Conservation (phyloP, 1,284 basidiomycete genomes). For the Cryptococcus deneoformans region DNA sequence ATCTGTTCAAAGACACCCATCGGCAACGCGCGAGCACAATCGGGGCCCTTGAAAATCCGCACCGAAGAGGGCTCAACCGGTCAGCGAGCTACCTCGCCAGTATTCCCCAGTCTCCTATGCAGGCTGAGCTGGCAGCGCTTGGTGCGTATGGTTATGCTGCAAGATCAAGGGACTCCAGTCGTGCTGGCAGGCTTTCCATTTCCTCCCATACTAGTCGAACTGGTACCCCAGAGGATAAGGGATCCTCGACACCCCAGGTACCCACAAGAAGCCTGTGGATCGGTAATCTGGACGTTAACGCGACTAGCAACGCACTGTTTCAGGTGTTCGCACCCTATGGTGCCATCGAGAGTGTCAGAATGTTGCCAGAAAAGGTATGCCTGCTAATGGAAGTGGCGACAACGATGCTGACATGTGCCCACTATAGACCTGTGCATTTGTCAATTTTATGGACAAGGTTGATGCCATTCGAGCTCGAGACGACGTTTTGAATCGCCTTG, state of each 20-base stretch:
- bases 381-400: neutral
- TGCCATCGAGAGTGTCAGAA: constrained; percentile 88
- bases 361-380: constrained; percentile 91
- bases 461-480: constrained; percentile 96
- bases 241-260: constrained; percentile 59
- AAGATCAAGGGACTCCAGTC: constrained; percentile 27
- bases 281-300: constrained; percentile 89
- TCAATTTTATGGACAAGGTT: constrained; percentile 93
- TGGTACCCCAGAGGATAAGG: constrained; percentile 39
- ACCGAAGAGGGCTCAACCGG: constrained; percentile 35
- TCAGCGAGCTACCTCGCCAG: constrained; percentile 55
- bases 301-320: constrained; percentile 91
- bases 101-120: constrained; percentile 43
- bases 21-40: constrained; percentile 89
- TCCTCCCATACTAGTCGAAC: constrained; percentile 40
- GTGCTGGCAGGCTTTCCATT: constrained; percentile 37
- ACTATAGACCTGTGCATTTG: constrained; percentile 89
- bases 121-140: constrained; percentile 14
- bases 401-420: neutral
- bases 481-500: constrained; percentile 90
- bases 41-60: constrained; percentile 66
- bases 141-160: constrained; percentile 32
- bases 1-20: constrained; percentile 3
- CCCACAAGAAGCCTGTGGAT: constrained; percentile 97
- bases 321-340: constrained; percentile 95